phyloP scores from a whole-genome alignment of 1,284 basidiomycete genomes.

The Sanguinoderma infundibulare region DNA sequence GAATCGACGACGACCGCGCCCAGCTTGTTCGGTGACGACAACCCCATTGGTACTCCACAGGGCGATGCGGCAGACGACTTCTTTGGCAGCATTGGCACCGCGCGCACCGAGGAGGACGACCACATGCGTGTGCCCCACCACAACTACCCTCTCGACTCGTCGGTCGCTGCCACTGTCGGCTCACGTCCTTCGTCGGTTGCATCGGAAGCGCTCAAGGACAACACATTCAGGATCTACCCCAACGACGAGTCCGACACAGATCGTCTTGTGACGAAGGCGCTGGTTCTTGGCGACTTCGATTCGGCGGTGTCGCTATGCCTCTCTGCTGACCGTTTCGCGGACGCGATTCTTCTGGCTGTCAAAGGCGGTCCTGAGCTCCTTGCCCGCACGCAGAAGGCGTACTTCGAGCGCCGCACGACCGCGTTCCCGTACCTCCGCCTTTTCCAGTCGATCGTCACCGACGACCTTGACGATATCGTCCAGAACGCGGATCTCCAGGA shows the following conservation, averaged over 20 bases:
- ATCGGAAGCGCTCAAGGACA: conserved; percentile 74
- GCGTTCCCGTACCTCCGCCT: conserved; percentile 89
- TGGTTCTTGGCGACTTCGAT: conserved; percentile 94
- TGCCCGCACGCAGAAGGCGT: conserved; percentile 89
- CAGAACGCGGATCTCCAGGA: conserved; percentile 95
- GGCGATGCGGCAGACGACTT: conserved; percentile 81
- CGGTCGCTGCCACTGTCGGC: conserved; percentile 89
- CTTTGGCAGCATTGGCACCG: conserved; percentile 81
- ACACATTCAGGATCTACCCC: conserved; percentile 93
- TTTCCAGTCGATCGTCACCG: conserved; percentile 94
- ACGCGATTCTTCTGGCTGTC: conserved; percentile 93
- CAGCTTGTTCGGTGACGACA: conserved; percentile 88
- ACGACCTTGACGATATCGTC: conserved; percentile 92
- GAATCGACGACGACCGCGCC: conserved; percentile 83
- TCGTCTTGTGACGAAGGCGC: conserved; percentile 87
- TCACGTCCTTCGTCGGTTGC: conserved; percentile 85
- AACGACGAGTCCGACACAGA: conserved; percentile 89
- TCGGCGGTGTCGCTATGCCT: conserved; percentile 93
- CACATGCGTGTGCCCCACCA: conserved; percentile 76
- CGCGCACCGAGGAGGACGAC: conserved; percentile 59
- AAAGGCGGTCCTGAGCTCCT: conserved; percentile 92
- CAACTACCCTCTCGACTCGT: conserved; percentile 81
- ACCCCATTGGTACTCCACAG: conserved; percentile 60
- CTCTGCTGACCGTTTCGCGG: conserved; percentile 89
- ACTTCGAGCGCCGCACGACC: conserved; percentile 86